These are phyloP conservation scores for Sequoia sempervirens DNA, from an alignment of 75 land plant species.

Conservation along the genomic window DNA sequence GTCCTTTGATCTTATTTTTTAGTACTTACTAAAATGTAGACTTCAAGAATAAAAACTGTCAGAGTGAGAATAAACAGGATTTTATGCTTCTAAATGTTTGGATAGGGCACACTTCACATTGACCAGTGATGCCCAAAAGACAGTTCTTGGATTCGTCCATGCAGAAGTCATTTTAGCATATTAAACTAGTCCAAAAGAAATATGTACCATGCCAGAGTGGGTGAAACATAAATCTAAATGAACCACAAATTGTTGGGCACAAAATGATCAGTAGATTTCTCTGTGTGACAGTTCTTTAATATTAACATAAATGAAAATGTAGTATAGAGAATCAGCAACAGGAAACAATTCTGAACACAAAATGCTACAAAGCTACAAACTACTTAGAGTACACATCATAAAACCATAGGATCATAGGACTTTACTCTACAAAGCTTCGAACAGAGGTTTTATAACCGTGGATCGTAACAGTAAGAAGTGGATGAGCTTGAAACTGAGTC, in stretches of 20 bases:
- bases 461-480: no score
- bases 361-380: background rate
- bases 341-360: background rate
- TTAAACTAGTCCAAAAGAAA: background rate
- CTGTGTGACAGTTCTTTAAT: background rate
- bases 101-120: background rate
- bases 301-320: background rate
- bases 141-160: background rate
- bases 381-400: background rate
- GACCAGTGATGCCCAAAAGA: background rate
- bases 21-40: background rate
- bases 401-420: background rate
- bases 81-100: background rate
- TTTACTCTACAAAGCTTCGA: no score
- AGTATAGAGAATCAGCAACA: background rate
- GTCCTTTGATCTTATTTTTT: background rate
- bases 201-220: background rate
- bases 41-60: background rate
- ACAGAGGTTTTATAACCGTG: no score
- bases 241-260: background rate
- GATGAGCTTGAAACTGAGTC: no score
- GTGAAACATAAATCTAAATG: background rate
- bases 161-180: background rate
- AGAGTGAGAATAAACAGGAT: background rate
- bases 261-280: background rate